Conservation (phyloP, 768 basidiomycete species). For the Cubamyces lactineus region DNA sequence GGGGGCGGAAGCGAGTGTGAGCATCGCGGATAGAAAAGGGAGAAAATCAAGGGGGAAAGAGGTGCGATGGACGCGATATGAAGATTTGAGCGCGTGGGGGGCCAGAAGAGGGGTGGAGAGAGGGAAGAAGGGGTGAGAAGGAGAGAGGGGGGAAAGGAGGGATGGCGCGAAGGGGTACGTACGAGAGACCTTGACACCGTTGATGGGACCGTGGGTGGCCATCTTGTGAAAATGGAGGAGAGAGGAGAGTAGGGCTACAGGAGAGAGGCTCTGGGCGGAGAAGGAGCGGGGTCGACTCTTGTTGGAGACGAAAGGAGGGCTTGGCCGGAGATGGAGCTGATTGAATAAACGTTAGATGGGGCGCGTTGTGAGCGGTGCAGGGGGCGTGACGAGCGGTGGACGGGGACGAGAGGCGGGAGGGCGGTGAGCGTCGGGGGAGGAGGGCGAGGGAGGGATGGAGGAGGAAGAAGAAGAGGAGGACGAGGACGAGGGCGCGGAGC, state of each 20-base stretch:
- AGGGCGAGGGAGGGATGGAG: slow-evolving; percentile 5
- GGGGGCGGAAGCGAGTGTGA: slow-evolving; percentile 1
- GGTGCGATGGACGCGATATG: slow-evolving; percentile 21
- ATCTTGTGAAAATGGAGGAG: slow-evolving; percentile 39
- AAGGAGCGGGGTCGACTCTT: slow-evolving; percentile 3
- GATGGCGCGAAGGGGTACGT: slow-evolving; percentile 40
- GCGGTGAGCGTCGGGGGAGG: background rate
- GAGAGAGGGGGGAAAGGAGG: slow-evolving; percentile 12
- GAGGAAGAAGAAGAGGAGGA: slow-evolving; percentile 12
- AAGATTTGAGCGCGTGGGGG: slow-evolving; percentile 16
- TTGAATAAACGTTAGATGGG: slow-evolving; percentile 5
- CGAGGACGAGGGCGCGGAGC: slow-evolving; percentile 4
- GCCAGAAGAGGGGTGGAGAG: slow-evolving; percentile 27
- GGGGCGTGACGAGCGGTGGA: background rate
- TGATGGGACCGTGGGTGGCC: slow-evolving; percentile 81
- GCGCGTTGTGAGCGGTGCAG: background rate
- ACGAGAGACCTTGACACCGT: slow-evolving; percentile 87
- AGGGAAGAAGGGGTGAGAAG: slow-evolving; percentile 24
- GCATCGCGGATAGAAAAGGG: slow-evolving; percentile 18
- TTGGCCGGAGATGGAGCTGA: background rate
- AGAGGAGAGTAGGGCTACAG: slow-evolving; percentile 32
- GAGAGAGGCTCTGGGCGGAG: slow-evolving; percentile 19
- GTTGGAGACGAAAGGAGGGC: slow-evolving; percentile 1
- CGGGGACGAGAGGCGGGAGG: background rate
- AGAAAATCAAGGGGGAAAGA: slow-evolving; percentile 27